phyloP scores from a whole-genome alignment of 2,329 filamentous ascomycete species.

The Colletotrichum plurivorum region DNA sequence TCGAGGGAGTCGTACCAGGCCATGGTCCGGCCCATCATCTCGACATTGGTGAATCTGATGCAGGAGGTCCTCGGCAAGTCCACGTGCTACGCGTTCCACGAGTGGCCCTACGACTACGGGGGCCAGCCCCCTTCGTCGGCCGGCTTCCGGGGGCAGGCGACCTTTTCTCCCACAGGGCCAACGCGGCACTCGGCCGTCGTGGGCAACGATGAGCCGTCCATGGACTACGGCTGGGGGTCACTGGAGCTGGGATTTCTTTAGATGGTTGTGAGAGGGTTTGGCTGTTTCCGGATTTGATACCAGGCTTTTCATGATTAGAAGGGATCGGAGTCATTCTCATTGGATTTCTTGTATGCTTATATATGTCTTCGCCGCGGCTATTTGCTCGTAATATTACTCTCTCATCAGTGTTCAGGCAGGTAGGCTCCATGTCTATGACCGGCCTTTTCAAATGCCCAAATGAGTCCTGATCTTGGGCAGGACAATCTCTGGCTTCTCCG shows the following conservation, averaged over 20 bases:
- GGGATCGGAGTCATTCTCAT: neutral
- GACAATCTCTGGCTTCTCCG: constrained; percentile 51
- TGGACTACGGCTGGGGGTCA: constrained; percentile 38
- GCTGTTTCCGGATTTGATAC: constrained; percentile 1
- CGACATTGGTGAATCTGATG: constrained; percentile 46
- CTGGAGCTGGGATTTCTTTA: constrained; percentile 40
- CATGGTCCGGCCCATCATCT: constrained; percentile 41
- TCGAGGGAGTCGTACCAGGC: constrained; percentile 42
- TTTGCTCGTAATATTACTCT: too few relatives aligned
- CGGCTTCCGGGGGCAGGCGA: constrained; percentile 24
- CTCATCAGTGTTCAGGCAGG: too few relatives aligned
- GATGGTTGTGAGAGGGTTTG: neutral
- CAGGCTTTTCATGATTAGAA: neutral
- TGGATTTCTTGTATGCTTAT: neutral
- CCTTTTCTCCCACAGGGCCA: constrained; percentile 37
- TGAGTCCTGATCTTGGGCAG: constrained; percentile 44
- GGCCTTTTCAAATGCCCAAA: constrained; percentile 15
- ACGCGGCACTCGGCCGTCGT: constrained; percentile 28
- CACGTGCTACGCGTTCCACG: constrained; percentile 46
- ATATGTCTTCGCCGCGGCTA: too few relatives aligned
- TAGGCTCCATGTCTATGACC: too few relatives aligned
- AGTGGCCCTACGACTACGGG: constrained; percentile 38
- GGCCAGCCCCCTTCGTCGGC: constrained; percentile 17
- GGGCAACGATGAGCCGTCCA: constrained; percentile 26
- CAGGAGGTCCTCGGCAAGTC: constrained; percentile 52